Base-by-base conservation (phyloP, 768 basidiomycete species). In the Tricholoma bakamatsutake region DNA sequence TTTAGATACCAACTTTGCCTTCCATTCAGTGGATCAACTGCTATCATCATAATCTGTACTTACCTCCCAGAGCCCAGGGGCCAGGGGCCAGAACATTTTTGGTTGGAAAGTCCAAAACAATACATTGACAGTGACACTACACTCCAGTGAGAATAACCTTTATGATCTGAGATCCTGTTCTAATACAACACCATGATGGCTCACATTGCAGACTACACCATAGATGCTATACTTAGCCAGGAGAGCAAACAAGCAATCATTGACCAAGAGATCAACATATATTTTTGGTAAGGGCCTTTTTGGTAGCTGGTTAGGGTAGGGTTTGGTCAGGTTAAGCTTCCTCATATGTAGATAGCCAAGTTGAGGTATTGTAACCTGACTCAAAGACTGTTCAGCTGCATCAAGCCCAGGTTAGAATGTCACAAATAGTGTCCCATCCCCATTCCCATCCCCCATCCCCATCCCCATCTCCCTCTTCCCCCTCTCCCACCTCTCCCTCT, bases 211-310 rank as follows among this genome's bases (percentile, higher is more conserved):
- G 84, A 91, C 89, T 91, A 57, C 28, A 21, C 15, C 18, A 5
- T 43, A 33, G 45, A 37, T 31, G 5, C 11, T 10, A 4, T 12
- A 7, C 12, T 49, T 30, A 37, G 28, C 15, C 13, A 40, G 27
- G 31, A 5, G 9, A 17, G 40, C 27, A 42, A 21, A 48, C 28
- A 35, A 31, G 7, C 0, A 2, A 35, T 4, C 54, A 66, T 77
- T 34, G 34, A 88, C 89, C 80, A 92, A 72, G 10, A 89, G 62
- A 17, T 90, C 90, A 54, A 88, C 88, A 71, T 90, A 92, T n/a
- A n/a, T n/a, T n/a, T n/a, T n/a, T n/a, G n/a, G n/a, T n/a, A n/a
- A n/a, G n/a, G n/a, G n/a, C n/a, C n/a, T n/a, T n/a, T n/a, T n/a
- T n/a, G n/a, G n/a, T n/a, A n/a, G n/a, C n/a, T n/a, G n/a, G n/a